Conservation (phyloP, 192 early-diverging fungal species). For the Coemansia sp. region DNA sequence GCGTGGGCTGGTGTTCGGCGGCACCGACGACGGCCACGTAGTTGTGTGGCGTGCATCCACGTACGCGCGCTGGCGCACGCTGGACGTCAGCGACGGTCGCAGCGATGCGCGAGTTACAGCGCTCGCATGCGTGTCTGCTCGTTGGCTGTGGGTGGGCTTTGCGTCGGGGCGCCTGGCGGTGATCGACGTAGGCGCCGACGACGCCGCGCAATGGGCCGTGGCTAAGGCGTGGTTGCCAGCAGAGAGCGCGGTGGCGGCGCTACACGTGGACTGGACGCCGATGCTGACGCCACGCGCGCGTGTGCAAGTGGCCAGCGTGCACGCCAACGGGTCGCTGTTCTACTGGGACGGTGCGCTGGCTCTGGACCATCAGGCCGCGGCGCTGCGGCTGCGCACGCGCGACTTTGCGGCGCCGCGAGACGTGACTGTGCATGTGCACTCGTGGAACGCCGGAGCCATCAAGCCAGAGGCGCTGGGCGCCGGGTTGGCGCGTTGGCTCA, state of each 20-base stretch:
- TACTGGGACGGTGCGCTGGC: slow-evolving; percentile 53
- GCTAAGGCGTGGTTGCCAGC: slow-evolving; percentile 44
- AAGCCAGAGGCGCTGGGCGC: slow-evolving; percentile 76
- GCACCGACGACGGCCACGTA: slow-evolving; percentile 45
- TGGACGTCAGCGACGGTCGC: slow-evolving; percentile 43
- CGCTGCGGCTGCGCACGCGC: slow-evolving; percentile 61
- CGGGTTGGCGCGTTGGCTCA: slow-evolving; percentile 41
- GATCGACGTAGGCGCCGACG: slow-evolving; percentile 28
- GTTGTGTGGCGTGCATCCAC: slow-evolving; percentile 36
- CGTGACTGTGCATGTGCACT: slow-evolving; percentile 75
- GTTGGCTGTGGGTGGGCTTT: slow-evolving; percentile 51
- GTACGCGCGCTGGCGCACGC: slow-evolving; percentile 42
- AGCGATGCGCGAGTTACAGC: slow-evolving; percentile 37
- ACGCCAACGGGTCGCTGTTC: slow-evolving; percentile 44
- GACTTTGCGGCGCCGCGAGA: slow-evolving; percentile 67
- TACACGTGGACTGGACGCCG: slow-evolving; percentile 50
- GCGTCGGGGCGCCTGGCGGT: slow-evolving; percentile 36
- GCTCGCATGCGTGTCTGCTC: slow-evolving; percentile 35
- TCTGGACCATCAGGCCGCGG: slow-evolving; percentile 51
- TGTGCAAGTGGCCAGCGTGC: slow-evolving; percentile 48
- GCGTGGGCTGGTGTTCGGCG: slow-evolving; percentile 43
- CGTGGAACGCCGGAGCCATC: slow-evolving; percentile 90
- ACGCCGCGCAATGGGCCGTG: slow-evolving; percentile 32
- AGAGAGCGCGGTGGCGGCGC: slow-evolving; percentile 20
- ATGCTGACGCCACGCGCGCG: slow-evolving; percentile 28